Conservation (phyloP, 768 basidiomycete species). For the Galerina sulciceps region DNA sequence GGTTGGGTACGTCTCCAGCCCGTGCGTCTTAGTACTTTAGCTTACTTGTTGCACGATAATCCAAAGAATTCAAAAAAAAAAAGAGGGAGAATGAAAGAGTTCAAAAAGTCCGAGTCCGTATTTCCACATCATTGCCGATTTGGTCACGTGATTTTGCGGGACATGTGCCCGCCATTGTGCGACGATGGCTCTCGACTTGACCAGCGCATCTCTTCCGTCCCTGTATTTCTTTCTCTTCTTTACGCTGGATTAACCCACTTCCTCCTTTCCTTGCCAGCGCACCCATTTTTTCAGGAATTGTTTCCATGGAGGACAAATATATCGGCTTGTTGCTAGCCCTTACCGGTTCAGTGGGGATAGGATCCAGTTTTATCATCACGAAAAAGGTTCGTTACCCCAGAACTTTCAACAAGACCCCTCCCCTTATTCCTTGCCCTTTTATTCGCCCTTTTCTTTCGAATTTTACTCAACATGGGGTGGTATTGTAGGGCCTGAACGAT, state of each 20-base stretch:
- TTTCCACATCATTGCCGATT: too few species aligned
- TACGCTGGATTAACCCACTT: background rate
- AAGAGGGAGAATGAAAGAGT: too few species aligned
- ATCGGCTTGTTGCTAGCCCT: conserved; percentile 91
- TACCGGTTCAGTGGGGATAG: conserved; percentile 84
- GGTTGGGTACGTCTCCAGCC: background rate
- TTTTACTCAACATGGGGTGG: background rate
- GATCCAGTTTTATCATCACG: conserved; percentile 97
- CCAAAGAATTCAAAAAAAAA: too few species aligned
- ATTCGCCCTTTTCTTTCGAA: background rate
- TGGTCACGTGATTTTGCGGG: too few species aligned
- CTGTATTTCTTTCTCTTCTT: background rate
- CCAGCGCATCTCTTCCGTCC: too few species aligned
- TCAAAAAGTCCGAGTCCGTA: too few species aligned
- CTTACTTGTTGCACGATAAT: too few species aligned
- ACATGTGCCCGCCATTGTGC: too few species aligned
- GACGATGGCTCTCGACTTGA: too few species aligned
- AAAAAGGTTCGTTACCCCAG: conserved; percentile 74
- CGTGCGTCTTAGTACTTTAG: background rate
- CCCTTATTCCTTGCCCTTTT: background rate
- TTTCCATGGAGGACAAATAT: conserved; percentile 81
- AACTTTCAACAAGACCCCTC: too few species aligned
- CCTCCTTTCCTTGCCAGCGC: background rate
- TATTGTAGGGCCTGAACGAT: conserved; percentile 82
- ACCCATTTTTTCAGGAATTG: background rate